Evolutionary conservation across 169 alveolate species (phyloP).

Genomic region (Fabrea salina): DNA sequence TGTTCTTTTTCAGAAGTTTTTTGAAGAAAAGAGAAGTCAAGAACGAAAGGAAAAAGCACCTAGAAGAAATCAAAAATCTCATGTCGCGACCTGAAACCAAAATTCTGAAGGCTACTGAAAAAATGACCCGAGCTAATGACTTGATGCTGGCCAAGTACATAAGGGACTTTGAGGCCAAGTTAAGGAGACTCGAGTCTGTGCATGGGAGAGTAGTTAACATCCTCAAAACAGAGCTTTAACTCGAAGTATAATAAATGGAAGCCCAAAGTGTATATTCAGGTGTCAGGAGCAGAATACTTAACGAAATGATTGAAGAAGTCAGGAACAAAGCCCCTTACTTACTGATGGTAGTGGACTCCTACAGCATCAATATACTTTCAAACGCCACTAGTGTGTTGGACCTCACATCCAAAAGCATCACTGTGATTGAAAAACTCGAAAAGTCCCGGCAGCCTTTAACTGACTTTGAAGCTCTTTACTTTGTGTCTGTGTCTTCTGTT

Average conservation of each 20-base stretch:
- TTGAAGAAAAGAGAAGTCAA: not conserved
- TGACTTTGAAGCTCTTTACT: constrained; percentile 19
- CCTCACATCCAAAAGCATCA: constrained; percentile 15
- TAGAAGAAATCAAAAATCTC: not conserved
- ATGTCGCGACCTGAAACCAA: constrained; percentile 25
- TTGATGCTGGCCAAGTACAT: not conserved
- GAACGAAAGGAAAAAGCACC: constrained; percentile 5
- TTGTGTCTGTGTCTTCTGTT: not conserved
- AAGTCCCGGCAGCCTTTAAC: constrained; percentile 23
- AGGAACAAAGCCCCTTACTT: not conserved
- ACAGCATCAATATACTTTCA: not conserved
- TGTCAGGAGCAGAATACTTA: not conserved
- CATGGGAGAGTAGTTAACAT: not conserved
- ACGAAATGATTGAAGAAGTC: not conserved
- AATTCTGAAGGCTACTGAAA: not conserved
- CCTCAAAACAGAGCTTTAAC: too few species aligned
- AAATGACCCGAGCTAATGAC: not conserved
- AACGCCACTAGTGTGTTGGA: constrained; percentile 18
- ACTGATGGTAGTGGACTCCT: constrained; percentile 3
- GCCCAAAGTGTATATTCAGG: not conserved
- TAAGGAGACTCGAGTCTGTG: not conserved
- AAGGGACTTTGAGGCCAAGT: not conserved
- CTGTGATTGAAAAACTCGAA: constrained; percentile 17
- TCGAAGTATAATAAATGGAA: constrained; percentile 18
- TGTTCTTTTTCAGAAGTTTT: not conserved